Conservation (phyloP, 1,139 yeast species). For the Yamadazyma oceani region DNA sequence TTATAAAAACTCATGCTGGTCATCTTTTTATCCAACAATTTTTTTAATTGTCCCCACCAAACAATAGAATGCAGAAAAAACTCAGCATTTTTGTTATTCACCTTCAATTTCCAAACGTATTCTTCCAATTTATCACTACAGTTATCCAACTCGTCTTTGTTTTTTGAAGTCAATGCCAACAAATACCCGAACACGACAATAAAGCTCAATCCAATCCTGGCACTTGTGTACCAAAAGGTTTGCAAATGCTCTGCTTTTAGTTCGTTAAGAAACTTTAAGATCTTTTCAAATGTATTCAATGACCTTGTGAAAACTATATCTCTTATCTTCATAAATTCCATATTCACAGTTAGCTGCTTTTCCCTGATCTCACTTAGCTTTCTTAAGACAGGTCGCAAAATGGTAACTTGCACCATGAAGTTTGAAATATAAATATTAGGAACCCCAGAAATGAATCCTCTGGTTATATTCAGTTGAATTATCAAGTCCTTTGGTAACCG, state of each 20-base stretch:
- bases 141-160: conserved; percentile 9
- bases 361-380: conserved; percentile 8
- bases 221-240: conserved; percentile 18
- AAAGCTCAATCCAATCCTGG: conserved; percentile 15
- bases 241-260: conserved; percentile 17
- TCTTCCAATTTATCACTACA: conserved; percentile 15
- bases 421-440: conserved; percentile 17
- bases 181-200: conserved; percentile 15
- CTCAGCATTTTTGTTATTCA: conserved; percentile 17
- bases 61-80: conserved; percentile 15
- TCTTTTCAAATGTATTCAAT: conserved; percentile 13
- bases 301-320: conserved; percentile 15
- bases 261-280: conserved; percentile 13
- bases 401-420: conserved; percentile 14
- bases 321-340: conserved; percentile 15
- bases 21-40: conserved; percentile 4
- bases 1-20: conserved; percentile 7
- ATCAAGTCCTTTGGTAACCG: conserved; percentile 12
- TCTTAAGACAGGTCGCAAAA: conserved; percentile 14
- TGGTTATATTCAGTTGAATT: conserved; percentile 13
- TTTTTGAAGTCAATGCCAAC: conserved; percentile 11
- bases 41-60: conserved; percentile 15
- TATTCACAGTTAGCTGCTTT: conserved; percentile 8
- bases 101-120: conserved; percentile 16
- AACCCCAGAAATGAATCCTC: conserved; percentile 17